These are phyloP conservation scores for Colletotrichum magnum DNA, from an alignment of 2,329 filamentous ascomycete species.

Conservation along the genomic window DNA sequence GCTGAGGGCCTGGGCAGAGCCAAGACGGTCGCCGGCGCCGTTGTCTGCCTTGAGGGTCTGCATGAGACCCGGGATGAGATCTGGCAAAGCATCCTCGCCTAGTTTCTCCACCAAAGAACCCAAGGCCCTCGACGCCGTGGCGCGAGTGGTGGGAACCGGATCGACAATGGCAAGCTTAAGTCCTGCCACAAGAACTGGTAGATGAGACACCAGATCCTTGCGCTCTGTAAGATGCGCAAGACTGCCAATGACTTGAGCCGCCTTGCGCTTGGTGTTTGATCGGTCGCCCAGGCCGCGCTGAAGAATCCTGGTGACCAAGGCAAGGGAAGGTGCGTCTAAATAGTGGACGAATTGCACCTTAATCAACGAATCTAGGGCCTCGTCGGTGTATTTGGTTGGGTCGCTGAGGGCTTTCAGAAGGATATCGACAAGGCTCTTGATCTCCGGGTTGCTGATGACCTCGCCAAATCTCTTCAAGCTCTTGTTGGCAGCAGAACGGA, in stretches of 20 bases:
- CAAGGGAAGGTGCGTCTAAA: constrained; percentile 95
- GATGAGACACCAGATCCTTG: constrained; percentile 90
- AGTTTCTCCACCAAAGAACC: constrained; percentile 98
- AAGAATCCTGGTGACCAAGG: constrained; percentile 93
- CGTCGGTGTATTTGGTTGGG: constrained; percentile 96
- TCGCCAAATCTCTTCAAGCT: constrained; percentile 98
- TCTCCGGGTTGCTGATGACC: constrained; percentile 97
- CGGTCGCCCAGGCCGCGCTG: constrained; percentile 92
- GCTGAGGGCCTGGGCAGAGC: constrained; percentile 94
- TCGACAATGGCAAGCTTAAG: constrained; percentile 92
- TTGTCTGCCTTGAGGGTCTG: constrained; percentile 97
- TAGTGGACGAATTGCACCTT: constrained; percentile 99
- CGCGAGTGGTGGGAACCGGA: constrained; percentile 94
- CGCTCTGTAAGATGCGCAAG: constrained; percentile 96
- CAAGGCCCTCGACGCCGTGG: constrained; percentile 94
- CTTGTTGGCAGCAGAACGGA: constrained; percentile 90
- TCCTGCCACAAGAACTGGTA: constrained; percentile 92
- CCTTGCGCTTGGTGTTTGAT: constrained; percentile 95
- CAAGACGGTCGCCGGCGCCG: constrained; percentile 93
- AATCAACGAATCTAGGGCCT: constrained; percentile 92
- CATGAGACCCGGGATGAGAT: constrained; percentile 98
- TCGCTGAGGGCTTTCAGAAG: constrained; percentile 97
- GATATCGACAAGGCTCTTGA: constrained; percentile 91
- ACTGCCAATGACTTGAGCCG: constrained; percentile 97
- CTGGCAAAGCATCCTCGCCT: constrained; percentile 94